Conservation (phyloP, 306 rosid species). For the Herpetospermum pedunculosum region DNA sequence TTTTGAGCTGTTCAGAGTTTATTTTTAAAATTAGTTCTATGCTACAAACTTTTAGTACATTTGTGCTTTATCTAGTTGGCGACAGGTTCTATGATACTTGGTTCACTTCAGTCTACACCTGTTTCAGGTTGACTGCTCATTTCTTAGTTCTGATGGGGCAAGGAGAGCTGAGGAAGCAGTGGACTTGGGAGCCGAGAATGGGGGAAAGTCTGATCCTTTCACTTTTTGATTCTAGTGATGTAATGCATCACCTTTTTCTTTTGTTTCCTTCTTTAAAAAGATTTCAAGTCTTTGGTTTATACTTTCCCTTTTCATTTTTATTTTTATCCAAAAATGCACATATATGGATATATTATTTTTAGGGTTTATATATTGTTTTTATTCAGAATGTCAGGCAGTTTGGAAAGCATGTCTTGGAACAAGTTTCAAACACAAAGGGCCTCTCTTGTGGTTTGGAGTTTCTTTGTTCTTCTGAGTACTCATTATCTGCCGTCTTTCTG, state of each 20-base stretch:
- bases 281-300: not conserved
- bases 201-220: slow-evolving; percentile 86
- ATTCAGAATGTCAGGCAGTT: slow-evolving; percentile 69
- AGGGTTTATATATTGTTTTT: not conserved
- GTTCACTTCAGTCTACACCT: slow-evolving; percentile 27
- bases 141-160: slow-evolving; percentile 60
- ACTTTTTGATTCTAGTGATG: slow-evolving; percentile 81
- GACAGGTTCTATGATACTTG: slow-evolving; percentile 1
- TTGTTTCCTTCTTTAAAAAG: not conserved
- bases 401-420: slow-evolving; percentile 86
- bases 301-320: not conserved
- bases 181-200: slow-evolving; percentile 95
- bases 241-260: slow-evolving; percentile 13
- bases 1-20: not conserved
- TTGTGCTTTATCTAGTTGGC: not conserved
- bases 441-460: slow-evolving; percentile 78
- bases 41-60: not conserved
- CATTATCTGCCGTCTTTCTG: slow-evolving; percentile 43
- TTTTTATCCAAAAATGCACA: not conserved
- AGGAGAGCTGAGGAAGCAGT: slow-evolving; percentile 57
- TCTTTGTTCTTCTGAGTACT: slow-evolving; percentile 51
- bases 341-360: not conserved
- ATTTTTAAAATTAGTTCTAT: not conserved
- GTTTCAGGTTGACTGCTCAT: slow-evolving; percentile 77
- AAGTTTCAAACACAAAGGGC: slow-evolving; percentile 66